Evolutionary conservation across 163 green algal species (phyloP).

Genomic region (Chlamydomonas reinhardtii): DNA sequence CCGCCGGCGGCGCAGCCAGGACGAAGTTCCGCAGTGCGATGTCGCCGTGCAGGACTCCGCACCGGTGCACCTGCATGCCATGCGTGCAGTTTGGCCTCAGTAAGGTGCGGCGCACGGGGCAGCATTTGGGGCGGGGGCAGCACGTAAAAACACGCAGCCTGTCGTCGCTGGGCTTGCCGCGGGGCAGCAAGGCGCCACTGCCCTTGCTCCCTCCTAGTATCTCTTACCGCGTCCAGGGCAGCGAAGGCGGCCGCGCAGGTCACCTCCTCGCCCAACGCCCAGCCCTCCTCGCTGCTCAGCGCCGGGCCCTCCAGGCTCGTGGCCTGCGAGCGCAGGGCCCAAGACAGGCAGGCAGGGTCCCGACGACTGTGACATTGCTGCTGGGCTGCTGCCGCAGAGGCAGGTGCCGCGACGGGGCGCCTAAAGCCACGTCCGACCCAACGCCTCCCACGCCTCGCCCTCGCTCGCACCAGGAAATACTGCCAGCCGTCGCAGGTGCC

Average conservation of each 20-base stretch:
- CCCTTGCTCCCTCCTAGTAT: too few species aligned
- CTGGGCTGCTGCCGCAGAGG: too few species aligned
- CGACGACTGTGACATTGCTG: too few species aligned
- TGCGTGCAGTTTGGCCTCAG: background rate
- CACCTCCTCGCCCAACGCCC: background rate
- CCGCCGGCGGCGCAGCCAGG: background rate
- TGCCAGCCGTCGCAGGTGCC: background rate
- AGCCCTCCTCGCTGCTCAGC: background rate
- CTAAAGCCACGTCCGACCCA: too few species aligned
- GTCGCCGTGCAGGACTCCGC: slow-evolving; percentile 4
- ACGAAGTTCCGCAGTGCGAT: background rate
- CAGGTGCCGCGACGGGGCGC: too few species aligned
- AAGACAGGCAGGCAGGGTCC: background rate
- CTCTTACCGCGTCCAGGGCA: background rate
- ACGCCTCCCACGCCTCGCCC: too few species aligned
- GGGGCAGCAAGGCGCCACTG: too few species aligned
- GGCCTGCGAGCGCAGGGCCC: background rate
- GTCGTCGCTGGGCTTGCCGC: too few species aligned
- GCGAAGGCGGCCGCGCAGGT: background rate
- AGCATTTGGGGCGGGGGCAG: background rate
- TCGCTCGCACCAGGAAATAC: background rate
- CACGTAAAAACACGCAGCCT: background rate
- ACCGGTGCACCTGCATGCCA: background rate
- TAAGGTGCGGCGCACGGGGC: background rate
- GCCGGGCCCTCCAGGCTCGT: slow-evolving; percentile 2